Conservation (phyloP, 176 grass and related monocot genomes). For the Ananas comosus region DNA sequence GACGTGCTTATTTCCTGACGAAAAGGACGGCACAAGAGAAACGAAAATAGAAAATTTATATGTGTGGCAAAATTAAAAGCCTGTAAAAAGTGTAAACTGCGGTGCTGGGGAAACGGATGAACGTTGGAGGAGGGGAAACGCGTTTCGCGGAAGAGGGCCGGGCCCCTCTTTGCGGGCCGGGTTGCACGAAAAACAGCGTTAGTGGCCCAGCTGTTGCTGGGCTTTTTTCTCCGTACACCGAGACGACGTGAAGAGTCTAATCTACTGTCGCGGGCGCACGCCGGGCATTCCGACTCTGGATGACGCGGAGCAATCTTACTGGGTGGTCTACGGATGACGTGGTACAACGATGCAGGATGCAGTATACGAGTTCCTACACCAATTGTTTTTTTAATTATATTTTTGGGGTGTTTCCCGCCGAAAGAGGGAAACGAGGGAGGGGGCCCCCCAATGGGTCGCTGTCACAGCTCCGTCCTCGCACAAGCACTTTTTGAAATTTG, state of each 20-base stretch:
- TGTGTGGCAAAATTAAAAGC: neutral
- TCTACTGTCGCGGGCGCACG: too few relatives aligned
- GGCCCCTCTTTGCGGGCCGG: neutral
- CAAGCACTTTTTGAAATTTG: conserved; percentile 10
- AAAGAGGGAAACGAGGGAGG: neutral
- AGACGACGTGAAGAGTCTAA: too few relatives aligned
- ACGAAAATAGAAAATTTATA: neutral
- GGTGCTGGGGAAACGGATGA: neutral
- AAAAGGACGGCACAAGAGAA: neutral
- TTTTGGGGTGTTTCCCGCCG: conserved; percentile 14
- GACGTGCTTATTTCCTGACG: neutral
- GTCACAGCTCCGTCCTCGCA: conserved; percentile 2
- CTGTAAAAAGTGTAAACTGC: too few relatives aligned
- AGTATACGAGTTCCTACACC: neutral
- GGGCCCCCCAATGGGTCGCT: neutral
- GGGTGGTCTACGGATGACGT: neutral
- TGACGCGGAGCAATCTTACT: neutral
- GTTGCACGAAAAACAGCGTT: too few relatives aligned
- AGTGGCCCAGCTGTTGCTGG: neutral
- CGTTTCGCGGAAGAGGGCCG: neutral
- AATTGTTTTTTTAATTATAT: neutral
- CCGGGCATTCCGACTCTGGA: too few relatives aligned
- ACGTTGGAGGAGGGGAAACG: neutral
- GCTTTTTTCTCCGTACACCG: neutral
- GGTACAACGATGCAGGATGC: neutral